phyloP scores from a whole-genome alignment of 768 basidiomycete species.

The Termitomyces titanicus region DNA sequence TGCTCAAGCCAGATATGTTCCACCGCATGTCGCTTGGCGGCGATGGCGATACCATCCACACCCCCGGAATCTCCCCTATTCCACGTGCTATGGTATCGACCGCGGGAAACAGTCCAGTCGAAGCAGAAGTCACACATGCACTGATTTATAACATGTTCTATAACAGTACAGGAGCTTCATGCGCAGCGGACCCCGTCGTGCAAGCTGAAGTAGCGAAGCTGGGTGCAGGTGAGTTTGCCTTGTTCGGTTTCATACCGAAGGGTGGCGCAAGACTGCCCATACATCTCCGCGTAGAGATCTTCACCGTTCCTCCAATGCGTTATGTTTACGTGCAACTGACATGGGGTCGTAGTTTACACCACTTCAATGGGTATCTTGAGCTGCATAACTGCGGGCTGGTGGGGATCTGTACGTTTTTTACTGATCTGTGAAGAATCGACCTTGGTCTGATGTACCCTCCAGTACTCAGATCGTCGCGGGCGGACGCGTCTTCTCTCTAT shows the following conservation, averaged over 20 bases:
- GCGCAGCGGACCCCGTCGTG: constrained; percentile 68
- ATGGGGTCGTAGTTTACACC: constrained; percentile 47
- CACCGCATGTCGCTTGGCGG: constrained; percentile 19
- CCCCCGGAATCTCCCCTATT: not conserved
- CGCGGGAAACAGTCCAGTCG: not conserved
- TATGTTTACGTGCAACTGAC: constrained; percentile 3
- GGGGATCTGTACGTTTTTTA: constrained; percentile 64
- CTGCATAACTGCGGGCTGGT: constrained; percentile 81
- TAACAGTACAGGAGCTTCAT: constrained; percentile 26
- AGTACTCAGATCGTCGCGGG: constrained; percentile 80
- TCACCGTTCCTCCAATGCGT: not conserved
- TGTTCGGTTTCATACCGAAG: not conserved
- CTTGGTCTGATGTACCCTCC: not conserved
- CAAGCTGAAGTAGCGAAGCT: constrained; percentile 70
- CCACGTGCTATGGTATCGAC: not conserved
- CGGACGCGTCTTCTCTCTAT: constrained; percentile 62
- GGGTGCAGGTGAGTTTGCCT: constrained; percentile 46
- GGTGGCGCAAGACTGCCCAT: not conserved
- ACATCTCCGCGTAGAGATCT: not conserved
- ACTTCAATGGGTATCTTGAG: constrained; percentile 68
- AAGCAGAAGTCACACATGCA: not conserved
- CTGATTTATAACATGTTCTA: not conserved
- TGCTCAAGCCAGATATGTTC: constrained; percentile 57
- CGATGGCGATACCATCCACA: not conserved
- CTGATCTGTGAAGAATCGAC: too few species aligned